Evolutionary conservation across 1,139 yeast genomes (phyloP), one percentile per base, ranked within the genome.

Genomic region (Hemisphaericaspora subhashii): DNA sequence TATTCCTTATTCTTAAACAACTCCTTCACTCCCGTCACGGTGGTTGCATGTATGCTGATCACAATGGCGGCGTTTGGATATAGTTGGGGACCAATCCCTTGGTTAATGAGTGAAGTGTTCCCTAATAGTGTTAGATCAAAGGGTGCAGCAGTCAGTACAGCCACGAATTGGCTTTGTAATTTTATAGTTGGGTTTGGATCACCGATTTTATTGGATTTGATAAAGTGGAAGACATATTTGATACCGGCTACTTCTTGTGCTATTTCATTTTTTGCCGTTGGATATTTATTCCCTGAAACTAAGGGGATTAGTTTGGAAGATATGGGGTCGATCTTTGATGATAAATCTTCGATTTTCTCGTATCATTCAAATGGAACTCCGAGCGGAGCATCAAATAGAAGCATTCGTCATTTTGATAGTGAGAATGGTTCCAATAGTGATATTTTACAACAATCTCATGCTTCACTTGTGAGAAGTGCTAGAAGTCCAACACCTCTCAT

Each of bases 51-150:
- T 52, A 95, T 89, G 17, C 77, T 89, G 37, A 62, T 86, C 11
- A 85, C 83, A 64, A 90, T 88, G 54, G 87, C 95, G 0, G 86
- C 86, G 23, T 88, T 88, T 63, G 96, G 96, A 9, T 81, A 81
- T 52, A 77, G 86, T 40, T 88, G 96, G 95, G 96, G 96, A 9
- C 97, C 97, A 3, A 83, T 90, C 44, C 96, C 96, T 6, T 89
- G 97, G 97, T 72, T 90, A 52, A 83, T 87, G 64, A 88, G 89
- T 34, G 97, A 89, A 64, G 90, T 90, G 39, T 75, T 90, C 42
- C 97, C 97, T 0, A 77, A 86, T 44, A 72, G 83, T 17, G 89
- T 89, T n/a, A 77, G 97, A 44, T 89, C 96, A 6, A 86, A 89
- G 54, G 96, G 96, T 36, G 95, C 96, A 0, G 88, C 96, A 1